A percentile compares a stretch with the other conserved stretches of the same genome.
Conservation (phyloP, 192 early-diverging fungal species). For the Backusella tarrabulga region DNA sequence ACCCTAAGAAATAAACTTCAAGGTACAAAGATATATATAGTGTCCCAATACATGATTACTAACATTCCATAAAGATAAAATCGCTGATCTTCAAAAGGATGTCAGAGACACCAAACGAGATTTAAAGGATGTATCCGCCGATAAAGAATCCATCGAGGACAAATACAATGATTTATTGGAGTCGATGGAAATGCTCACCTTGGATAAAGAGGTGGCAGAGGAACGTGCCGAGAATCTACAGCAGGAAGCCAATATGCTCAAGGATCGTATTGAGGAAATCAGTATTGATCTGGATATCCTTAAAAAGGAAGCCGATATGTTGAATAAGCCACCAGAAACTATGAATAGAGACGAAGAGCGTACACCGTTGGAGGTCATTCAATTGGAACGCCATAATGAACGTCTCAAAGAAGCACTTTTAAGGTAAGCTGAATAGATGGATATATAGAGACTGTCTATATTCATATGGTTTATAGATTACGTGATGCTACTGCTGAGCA, state of each 20-base stretch:
- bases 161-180: conserved; percentile 74
- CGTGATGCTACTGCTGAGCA: conserved; percentile 74
- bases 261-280: conserved; percentile 80
- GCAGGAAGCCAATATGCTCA: conserved; percentile 65
- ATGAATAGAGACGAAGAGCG: conserved; percentile 28
- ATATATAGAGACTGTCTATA: neutral
- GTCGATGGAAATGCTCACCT: conserved; percentile 75
- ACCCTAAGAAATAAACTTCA: conserved; percentile 62
- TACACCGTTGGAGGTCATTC: conserved; percentile 54
- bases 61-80: conserved; percentile 43
- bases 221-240: conserved; percentile 75
- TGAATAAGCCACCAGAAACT: conserved; percentile 23
- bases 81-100: conserved; percentile 72
- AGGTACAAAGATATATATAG: conserved; percentile 24
- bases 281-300: conserved; percentile 63
- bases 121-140: conserved; percentile 51
- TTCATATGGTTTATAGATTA: conserved; percentile 38
- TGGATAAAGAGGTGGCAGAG: conserved; percentile 92
- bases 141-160: conserved; percentile 65
- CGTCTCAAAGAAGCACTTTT: conserved; percentile 85
- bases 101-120: conserved; percentile 56
- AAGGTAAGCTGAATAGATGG: conserved; percentile 36
- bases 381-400: conserved; percentile 82
- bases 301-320: conserved; percentile 53
- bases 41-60: neutral